Base-by-base conservation (phyloP, 495 filamentous ascomycete species). In the Xylaria cubensis region DNA sequence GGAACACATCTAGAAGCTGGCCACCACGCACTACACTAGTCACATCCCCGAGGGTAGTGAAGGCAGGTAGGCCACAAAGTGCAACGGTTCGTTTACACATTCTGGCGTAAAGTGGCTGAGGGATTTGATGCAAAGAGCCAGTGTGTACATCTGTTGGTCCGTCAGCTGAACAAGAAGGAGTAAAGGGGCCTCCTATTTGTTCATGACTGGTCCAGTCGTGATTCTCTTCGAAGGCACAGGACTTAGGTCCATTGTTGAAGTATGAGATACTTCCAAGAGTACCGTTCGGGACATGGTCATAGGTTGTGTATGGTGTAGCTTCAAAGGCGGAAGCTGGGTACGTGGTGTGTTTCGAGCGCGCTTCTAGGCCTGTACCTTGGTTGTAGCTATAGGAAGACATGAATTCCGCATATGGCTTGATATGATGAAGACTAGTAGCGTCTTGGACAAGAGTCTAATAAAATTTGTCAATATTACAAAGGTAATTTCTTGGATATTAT, bases 1-100 rank as follows among this genome's bases (percentile, higher is more conserved):
- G 75, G 74, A 88, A 92, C 48, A 94, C 83, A 75, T 94, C 90
- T 9, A 94, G 77, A 7, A 97, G 78, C 74, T 86, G 82, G 0
- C 93, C 93, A 8, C 93, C 93, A 51, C 89, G 87, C 26, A 95
- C 82, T 48, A 85, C 84, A n/a, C 85, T 83, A 3, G 88, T 84
- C 67, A 95, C 85, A 72, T 95, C 92, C 56, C 83, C 83, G 73
- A 93, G 89, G 1, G 88, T 91, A 51, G 85, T 85, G 1, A 83
- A 83, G n/a, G 92, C 88, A 0, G 90, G 85, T 4, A 95, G 84
- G 67, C 90, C 90, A 61, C 82, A 81, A 41, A 94, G 82, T 44
- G 88, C 79, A 29, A 95, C 70, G 0, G 93, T 93, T 56, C 92
- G 86, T 69, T 88, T 87, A 59, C 88, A 88, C 70, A 80, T 81